phyloP scores from a whole-genome alignment of 2,329 filamentous ascomycete species.

The Stagonosporopsis chrysanthemi region DNA sequence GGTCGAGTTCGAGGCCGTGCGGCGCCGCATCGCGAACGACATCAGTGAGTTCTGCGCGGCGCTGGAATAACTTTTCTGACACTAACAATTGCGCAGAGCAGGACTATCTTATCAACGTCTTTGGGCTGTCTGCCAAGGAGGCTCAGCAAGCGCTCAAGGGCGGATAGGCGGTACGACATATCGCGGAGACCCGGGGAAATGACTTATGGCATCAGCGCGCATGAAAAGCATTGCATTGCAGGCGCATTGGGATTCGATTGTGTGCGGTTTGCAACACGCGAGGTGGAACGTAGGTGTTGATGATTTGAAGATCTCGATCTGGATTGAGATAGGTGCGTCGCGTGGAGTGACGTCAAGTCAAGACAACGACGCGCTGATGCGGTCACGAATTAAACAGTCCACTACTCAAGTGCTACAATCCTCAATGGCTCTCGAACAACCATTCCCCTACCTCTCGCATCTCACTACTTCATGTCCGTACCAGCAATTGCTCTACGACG shows the following conservation, averaged over 20 bases:
- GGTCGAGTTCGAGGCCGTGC: constrained; percentile 75
- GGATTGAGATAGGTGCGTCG: constrained; percentile 6
- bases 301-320: constrained; percentile 1
- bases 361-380: constrained; percentile 12
- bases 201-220: constrained; percentile 8
- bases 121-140: constrained; percentile 63
- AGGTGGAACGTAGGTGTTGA: constrained; percentile 1
- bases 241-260: constrained; percentile 19
- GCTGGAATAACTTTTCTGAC: neutral
- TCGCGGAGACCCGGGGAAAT: neutral
- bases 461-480: constrained; percentile 31
- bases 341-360: neutral
- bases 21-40: constrained; percentile 70
- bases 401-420: neutral
- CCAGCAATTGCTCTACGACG: constrained; percentile 34
- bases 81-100: constrained; percentile 45
- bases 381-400: constrained; percentile 1
- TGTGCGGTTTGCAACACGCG: constrained; percentile 12
- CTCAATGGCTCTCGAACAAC: constrained; percentile 9
- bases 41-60: constrained; percentile 70
- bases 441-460: neutral
- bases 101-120: constrained; percentile 69
- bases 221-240: constrained; percentile 29
- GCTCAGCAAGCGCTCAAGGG: constrained; percentile 55
- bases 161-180: constrained; percentile 7